Evolutionary conservation across 2,329 filamentous ascomycete species (phyloP).

Genomic region (Diaporthe vexans): DNA sequence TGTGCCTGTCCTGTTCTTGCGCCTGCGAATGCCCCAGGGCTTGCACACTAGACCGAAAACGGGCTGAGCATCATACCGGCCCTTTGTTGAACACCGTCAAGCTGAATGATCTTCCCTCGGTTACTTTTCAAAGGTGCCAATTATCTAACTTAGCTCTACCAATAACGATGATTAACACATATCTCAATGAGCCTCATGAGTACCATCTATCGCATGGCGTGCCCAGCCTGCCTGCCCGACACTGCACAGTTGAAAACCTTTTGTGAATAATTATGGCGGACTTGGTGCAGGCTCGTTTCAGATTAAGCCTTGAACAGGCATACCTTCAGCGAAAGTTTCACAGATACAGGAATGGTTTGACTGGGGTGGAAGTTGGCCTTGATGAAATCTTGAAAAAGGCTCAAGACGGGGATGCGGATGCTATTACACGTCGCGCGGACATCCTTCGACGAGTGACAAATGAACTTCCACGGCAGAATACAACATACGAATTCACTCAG

Average conservation of each 20-base stretch:
- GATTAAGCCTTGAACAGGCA: not conserved
- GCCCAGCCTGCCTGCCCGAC: too few relatives aligned
- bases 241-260: not conserved
- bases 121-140: too few relatives aligned
- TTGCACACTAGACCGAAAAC: not conserved
- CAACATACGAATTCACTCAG: not conserved
- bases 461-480: not conserved
- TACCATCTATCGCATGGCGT: not conserved
- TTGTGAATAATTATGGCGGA: not conserved
- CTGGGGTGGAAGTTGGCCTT: not conserved
- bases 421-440: not conserved
- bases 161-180: too few relatives aligned
- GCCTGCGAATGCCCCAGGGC: not conserved
- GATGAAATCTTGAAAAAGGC: not conserved
- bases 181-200: fast-evolving
- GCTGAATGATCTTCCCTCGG: not conserved
- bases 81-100: not conserved
- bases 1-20: too few relatives aligned
- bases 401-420: not conserved
- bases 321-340: not conserved
- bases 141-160: not conserved
- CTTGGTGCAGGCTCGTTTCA: fast-evolving
- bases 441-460: not conserved
- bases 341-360: not conserved
- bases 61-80: not conserved